phyloP scores from a whole-genome alignment of 129 eudicot species.

The Deinandra increscens region DNA sequence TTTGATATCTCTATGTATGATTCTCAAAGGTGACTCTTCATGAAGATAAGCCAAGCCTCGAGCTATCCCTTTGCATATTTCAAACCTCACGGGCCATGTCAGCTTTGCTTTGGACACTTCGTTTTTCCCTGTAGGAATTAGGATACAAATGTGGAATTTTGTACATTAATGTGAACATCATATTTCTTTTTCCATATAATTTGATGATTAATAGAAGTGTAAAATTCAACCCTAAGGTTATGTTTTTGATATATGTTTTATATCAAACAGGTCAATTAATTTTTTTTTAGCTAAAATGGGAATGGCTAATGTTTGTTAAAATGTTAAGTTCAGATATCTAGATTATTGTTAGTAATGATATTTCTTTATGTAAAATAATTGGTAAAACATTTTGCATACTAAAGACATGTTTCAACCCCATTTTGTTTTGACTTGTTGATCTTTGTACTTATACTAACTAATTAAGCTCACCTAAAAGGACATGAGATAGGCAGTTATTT shows the following conservation, averaged over 20 bases:
- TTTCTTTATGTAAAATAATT: too few relatives aligned
- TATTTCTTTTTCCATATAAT: not conserved
- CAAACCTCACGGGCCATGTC: constrained; percentile 68
- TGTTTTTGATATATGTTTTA: not conserved
- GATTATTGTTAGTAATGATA: too few relatives aligned
- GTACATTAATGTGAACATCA: not conserved
- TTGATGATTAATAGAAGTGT: not conserved
- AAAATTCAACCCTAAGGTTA: too few relatives aligned
- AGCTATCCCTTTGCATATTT: constrained; percentile 73
- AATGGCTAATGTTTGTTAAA: too few relatives aligned
- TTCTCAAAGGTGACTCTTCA: constrained; percentile 63
- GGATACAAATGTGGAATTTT: not conserved
- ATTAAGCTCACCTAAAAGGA: too few relatives aligned
- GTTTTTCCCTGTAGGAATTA: constrained; percentile 40
- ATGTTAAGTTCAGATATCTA: too few relatives aligned
- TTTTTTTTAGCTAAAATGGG: too few relatives aligned
- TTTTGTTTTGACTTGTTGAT: too few relatives aligned
- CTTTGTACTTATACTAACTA: too few relatives aligned
- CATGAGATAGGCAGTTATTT: too few relatives aligned
- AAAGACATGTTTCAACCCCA: too few relatives aligned
- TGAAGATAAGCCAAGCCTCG: constrained; percentile 74
- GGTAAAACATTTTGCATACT: too few relatives aligned
- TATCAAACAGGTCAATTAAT: not conserved
- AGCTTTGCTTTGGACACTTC: constrained; percentile 40
- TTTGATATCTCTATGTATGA: constrained; percentile 56